These are phyloP conservation scores for Tilletia indica DNA, from an alignment of 1,284 basidiomycete species.

Conservation along the genomic window DNA sequence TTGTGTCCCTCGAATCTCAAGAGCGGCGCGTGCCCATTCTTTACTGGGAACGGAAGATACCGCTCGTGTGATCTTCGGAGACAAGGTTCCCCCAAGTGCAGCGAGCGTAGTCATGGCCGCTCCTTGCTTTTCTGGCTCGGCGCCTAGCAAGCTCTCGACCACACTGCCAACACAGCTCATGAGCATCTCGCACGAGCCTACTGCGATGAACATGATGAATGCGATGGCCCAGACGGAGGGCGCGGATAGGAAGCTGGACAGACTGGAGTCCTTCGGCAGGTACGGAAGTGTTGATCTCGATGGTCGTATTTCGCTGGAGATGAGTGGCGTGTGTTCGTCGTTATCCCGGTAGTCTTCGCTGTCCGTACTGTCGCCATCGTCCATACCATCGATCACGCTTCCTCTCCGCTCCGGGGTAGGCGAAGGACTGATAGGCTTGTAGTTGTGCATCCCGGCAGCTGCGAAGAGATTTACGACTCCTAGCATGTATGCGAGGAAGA, in stretches of 20 bases:
- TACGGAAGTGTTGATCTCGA: constrained; percentile 8
- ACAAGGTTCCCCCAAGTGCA: background rate
- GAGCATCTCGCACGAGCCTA: constrained; percentile 31
- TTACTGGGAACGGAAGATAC: background rate
- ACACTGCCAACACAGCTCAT: constrained; percentile 28
- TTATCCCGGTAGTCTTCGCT: background rate
- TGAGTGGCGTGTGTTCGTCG: constrained; percentile 12
- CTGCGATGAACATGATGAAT: constrained; percentile 27
- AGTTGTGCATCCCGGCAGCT: constrained; percentile 21
- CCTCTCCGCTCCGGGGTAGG: constrained; percentile 5
- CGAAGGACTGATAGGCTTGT: background rate
- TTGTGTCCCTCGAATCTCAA: constrained; percentile 12
- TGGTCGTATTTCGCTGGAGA: background rate
- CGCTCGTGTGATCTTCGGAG: background rate
- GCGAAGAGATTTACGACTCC: constrained; percentile 23
- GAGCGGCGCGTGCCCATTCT: constrained; percentile 9
- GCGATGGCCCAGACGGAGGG: constrained; percentile 24
- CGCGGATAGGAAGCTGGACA: constrained; percentile 10
- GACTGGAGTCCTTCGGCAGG: constrained; percentile 10
- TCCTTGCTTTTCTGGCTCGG: background rate
- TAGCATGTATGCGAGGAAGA: constrained; percentile 25
- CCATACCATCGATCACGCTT: background rate
- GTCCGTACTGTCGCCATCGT: background rate
- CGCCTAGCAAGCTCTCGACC: constrained; percentile 23
- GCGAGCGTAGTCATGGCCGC: background rate